Percentiles rank a stretch among this genome's conserved stretches.
These are phyloP conservation scores for Rosa multiflora DNA, from an alignment of 306 rosid species.

Conservation along the genomic window DNA sequence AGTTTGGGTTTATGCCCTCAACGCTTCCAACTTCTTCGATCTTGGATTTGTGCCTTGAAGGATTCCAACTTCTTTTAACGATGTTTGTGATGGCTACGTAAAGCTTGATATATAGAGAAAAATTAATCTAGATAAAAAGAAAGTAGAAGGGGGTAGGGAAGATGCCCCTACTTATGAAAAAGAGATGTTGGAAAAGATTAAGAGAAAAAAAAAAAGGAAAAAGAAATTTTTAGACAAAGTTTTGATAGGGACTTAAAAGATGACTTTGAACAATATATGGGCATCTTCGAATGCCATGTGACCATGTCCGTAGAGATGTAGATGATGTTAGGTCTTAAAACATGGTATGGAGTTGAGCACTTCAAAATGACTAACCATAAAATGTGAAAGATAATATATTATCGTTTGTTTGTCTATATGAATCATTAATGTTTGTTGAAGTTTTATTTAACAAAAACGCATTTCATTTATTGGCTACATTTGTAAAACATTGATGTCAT, in stretches of 20 bases:
- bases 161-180: not conserved
- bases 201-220: not conserved
- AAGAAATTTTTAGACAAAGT: not conserved
- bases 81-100: not conserved
- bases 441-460: too few species aligned
- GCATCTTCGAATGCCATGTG: not conserved
- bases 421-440: too few species aligned
- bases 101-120: not conserved
- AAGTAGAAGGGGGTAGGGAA: not conserved
- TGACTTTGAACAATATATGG: not conserved
- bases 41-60: not conserved
- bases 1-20: not conserved
- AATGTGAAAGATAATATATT: too few species aligned
- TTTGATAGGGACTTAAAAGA: constrained; percentile 1
- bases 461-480: too few species aligned
- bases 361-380: too few species aligned
- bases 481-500: not conserved
- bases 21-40: not conserved
- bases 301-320: not conserved
- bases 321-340: not conserved
- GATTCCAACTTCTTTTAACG: not conserved
- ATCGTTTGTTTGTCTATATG: too few species aligned
- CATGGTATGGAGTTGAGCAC: too few species aligned
- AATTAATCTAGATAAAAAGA: not conserved
- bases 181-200: not conserved